Percentiles rank a stretch among this genome's conserved stretches.
phyloP scores from a whole-genome alignment of 1,284 basidiomycete genomes.

The Ceratobasidium papillatum region DNA sequence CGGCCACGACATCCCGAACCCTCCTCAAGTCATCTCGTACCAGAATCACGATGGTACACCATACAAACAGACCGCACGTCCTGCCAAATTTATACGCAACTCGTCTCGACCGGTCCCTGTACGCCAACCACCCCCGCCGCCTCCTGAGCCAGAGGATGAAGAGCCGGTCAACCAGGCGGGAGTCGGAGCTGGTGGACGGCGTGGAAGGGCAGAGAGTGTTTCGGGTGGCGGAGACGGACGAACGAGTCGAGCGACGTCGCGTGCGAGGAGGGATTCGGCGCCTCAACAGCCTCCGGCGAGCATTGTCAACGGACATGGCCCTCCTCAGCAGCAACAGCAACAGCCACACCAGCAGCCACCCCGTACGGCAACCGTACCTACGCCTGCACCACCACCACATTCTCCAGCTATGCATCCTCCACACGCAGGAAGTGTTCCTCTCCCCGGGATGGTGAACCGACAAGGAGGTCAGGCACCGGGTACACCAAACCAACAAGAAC shows the following conservation, averaged over 20 bases:
- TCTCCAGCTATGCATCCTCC: conserved; percentile 21
- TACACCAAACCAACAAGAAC: conserved; percentile 48
- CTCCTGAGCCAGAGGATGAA: conserved; percentile 45
- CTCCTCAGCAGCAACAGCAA: conserved; percentile 8
- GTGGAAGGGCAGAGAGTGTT: conserved; percentile 38
- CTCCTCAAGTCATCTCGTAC: conserved; percentile 84
- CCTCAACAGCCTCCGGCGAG: conserved; percentile 10
- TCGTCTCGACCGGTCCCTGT: conserved; percentile 60
- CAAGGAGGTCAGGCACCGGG: conserved; percentile 19
- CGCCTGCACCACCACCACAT: conserved; percentile 12
- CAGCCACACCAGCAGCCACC: conserved; percentile 38
- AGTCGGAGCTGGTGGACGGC: conserved; percentile 57
- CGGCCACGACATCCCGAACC: conserved; percentile 83
- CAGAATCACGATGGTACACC: conserved; percentile 67
- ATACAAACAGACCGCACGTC: conserved; percentile 61
- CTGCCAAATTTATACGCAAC: conserved; percentile 66
- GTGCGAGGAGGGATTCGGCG: conserved; percentile 26
- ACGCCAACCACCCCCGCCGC: conserved; percentile 50
- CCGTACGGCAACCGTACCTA: conserved; percentile 19
- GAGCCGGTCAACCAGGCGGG: conserved; percentile 58
- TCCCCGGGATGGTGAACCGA: conserved; percentile 50
- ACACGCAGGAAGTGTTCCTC: conserved; percentile 46
- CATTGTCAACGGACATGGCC: conserved; percentile 5
- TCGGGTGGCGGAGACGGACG: conserved; percentile 17
- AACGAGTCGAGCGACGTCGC: conserved; percentile 23